A percentile compares a stretch with the other conserved stretches of the same genome.
phyloP scores from a whole-genome alignment of 75 land plant species.

The Selaginella moellendorffii region DNA sequence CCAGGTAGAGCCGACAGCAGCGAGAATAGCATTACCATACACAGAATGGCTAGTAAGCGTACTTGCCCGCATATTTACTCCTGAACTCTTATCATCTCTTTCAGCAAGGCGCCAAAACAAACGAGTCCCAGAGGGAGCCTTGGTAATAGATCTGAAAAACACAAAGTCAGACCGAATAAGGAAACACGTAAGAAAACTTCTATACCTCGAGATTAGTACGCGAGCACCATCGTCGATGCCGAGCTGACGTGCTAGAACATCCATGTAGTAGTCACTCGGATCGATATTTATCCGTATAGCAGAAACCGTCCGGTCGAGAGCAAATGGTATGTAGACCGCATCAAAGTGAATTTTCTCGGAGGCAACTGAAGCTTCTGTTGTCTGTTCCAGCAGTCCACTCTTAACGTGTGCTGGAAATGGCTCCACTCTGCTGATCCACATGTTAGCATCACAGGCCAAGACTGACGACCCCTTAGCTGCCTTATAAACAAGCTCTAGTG shows the following conservation, averaged over 20 bases:
- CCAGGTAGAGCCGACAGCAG: constrained; percentile 72
- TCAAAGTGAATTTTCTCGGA: constrained; percentile 11
- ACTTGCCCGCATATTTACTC: constrained; percentile 61
- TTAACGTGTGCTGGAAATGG: constrained; percentile 18
- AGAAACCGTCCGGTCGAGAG: constrained; percentile 27
- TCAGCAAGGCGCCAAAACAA: constrained; percentile 45
- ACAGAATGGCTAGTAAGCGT: constrained; percentile 48
- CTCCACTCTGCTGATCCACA: constrained; percentile 28
- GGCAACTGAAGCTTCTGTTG: too few species aligned
- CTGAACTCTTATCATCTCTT: not conserved
- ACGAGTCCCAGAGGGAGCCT: constrained; percentile 18
- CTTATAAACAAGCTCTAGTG: constrained; percentile 23
- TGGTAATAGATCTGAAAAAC: constrained; percentile 1
- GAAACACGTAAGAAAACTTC: not conserved
- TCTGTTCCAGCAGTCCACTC: constrained; percentile 11
- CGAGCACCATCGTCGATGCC: constrained; percentile 42
- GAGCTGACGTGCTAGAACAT: constrained; percentile 57
- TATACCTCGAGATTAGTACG: constrained; percentile 60
- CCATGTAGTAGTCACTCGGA: constrained; percentile 51
- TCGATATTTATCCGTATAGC: constrained; percentile 25
- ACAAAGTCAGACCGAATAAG: not conserved
- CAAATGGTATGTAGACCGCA: constrained; percentile 48
- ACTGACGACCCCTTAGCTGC: constrained; percentile 35
- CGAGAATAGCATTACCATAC: constrained; percentile 69
- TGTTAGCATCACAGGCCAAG: constrained; percentile 20